These are phyloP conservation scores for Boletus insuetus DNA, from an alignment of 768 basidiomycete genomes.

Conservation along the genomic window DNA sequence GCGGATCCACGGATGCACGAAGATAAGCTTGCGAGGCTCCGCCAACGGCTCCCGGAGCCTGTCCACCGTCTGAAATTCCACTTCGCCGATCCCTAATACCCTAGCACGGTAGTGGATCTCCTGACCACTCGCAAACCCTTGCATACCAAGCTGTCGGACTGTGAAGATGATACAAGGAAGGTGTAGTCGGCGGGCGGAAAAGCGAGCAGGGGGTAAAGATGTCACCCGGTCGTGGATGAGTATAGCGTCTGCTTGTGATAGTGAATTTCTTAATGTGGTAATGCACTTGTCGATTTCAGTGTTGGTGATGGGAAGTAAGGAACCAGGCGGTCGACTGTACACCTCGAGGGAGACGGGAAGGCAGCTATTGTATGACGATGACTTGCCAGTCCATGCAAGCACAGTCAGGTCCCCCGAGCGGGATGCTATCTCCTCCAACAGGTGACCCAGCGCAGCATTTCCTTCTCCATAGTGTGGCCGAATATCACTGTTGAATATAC, in stretches of 20 bases:
- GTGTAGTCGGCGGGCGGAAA: not conserved
- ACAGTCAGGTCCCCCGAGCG: conserved; percentile 2
- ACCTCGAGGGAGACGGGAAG: conserved; percentile 1
- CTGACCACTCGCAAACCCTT: not conserved
- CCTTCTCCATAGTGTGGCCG: conserved; percentile 5
- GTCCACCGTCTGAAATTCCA: not conserved
- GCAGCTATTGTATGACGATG: conserved; percentile 7
- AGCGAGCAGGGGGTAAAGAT: not conserved
- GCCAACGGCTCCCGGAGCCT: not conserved
- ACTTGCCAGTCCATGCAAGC: conserved; percentile 3
- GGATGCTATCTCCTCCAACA: conserved; percentile 5
- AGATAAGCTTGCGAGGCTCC: not conserved
- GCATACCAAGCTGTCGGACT: not conserved
- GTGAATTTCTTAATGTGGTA: not conserved
- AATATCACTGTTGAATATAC: conserved; percentile 3
- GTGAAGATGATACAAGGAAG: not conserved
- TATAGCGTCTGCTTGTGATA: not conserved
- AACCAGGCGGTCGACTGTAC: not conserved
- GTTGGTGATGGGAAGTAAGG: too few species aligned
- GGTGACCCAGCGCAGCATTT: not conserved
- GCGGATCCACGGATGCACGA: conserved; percentile 8
- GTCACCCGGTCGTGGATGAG: not conserved
- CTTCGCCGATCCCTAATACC: not conserved
- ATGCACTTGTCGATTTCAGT: not conserved
- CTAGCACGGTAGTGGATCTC: not conserved